These are phyloP conservation scores for Aspergillus sp. DNA, from an alignment of 2,329 filamentous ascomycete genomes.

Conservation along the genomic window DNA sequence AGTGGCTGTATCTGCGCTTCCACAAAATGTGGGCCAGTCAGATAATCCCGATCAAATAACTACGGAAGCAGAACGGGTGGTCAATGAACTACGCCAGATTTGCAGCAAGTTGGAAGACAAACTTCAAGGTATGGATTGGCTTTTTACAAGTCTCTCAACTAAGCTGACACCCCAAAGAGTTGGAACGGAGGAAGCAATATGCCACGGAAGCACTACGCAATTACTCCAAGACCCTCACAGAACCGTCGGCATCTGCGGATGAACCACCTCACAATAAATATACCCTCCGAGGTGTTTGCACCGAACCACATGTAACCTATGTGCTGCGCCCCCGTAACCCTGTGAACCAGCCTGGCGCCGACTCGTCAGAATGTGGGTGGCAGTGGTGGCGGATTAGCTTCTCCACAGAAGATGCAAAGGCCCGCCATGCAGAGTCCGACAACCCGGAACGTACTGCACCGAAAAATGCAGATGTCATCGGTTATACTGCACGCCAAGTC, in stretches of 20 bases:
- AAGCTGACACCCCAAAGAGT: conserved; percentile 30
- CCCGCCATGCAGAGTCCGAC: conserved; percentile 28
- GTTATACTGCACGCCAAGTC: conserved; percentile 43
- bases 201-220: conserved; percentile 41
- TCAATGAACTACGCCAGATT: conserved; percentile 34
- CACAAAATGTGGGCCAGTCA: conserved; percentile 20
- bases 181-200: conserved; percentile 44
- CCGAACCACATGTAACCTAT: conserved; percentile 57
- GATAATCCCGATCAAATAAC: conserved; percentile 14
- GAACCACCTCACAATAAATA: conserved; percentile 50
- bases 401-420: conserved; percentile 43
- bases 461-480: conserved; percentile 34
- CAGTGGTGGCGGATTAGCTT: conserved; percentile 60
- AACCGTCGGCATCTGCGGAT: conserved; percentile 40
- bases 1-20: conserved; percentile 24
- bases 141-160: neutral
- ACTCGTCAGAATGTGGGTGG: conserved; percentile 32
- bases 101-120: conserved; percentile 42
- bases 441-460: conserved; percentile 17
- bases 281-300: conserved; percentile 58
- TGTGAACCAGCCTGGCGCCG: conserved; percentile 18
- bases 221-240: conserved; percentile 48
- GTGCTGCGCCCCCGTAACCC: conserved; percentile 42
- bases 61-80: conserved; percentile 28
- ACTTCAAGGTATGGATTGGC: conserved; percentile 32